Conservation (phyloP, 1,139 yeast genomes). For the Debaryomyces nepalensis region DNA sequence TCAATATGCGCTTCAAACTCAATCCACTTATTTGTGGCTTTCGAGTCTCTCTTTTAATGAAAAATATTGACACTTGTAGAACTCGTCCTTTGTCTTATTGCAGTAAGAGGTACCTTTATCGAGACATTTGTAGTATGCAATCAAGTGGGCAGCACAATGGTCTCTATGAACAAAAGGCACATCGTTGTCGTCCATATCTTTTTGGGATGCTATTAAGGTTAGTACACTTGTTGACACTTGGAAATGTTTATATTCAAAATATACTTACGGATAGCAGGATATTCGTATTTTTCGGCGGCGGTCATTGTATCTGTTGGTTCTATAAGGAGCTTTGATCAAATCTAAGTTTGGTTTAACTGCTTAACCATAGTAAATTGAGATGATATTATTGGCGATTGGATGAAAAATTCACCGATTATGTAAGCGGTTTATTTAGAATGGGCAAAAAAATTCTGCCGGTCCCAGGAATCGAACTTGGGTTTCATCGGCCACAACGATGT, state of each 20-base stretch:
- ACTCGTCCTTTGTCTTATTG: conserved; percentile 46
- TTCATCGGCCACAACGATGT: conserved; percentile 59
- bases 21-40: conserved; percentile 18
- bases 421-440: not conserved
- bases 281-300: conserved; percentile 25
- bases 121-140: conserved; percentile 51
- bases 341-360: not conserved
- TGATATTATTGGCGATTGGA: conserved; percentile 10
- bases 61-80: conserved; percentile 52
- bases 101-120: conserved; percentile 53
- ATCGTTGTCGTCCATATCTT: conserved; percentile 48
- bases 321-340: not conserved
- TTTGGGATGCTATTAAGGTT: conserved; percentile 35
- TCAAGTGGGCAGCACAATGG: conserved; percentile 52
- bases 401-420: conserved; percentile 2
- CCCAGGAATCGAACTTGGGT: conserved; percentile 65
- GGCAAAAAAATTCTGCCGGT: conserved; percentile 42
- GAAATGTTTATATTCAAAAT: too few species aligned
- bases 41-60: conserved; percentile 51
- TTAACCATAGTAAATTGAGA: conserved; percentile 7
- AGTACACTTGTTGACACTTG: conserved; percentile 6
- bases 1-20: not conserved
- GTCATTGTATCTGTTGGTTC: conserved; percentile 6
- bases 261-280: conserved; percentile 34
- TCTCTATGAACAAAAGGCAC: conserved; percentile 54